phyloP scores from a whole-genome alignment of 2,329 filamentous ascomycete genomes.

The Neoscytalidium dimidiatum region DNA sequence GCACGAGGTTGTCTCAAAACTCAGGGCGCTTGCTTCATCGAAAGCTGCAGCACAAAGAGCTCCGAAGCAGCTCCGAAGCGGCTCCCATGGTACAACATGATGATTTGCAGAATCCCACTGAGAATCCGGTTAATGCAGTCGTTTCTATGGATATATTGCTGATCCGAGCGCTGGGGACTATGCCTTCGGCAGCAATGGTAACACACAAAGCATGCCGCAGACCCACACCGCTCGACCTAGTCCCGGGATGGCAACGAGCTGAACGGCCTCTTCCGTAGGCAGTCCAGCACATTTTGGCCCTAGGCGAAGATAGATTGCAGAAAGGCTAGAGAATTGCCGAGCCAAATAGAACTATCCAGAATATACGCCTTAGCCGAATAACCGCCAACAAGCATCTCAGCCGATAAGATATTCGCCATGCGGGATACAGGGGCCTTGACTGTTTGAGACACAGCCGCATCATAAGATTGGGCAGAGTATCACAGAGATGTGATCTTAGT shows the following conservation, averaged over 20 bases:
- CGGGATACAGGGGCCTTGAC: neutral
- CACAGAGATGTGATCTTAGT: neutral
- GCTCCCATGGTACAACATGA: conserved; percentile 7
- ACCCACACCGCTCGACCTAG: neutral
- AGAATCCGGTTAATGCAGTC: neutral
- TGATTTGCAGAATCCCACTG: neutral
- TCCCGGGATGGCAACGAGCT: neutral
- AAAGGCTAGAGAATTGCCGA: neutral
- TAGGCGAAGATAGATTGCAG: neutral
- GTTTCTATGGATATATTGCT: neutral
- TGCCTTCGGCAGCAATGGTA: neutral
- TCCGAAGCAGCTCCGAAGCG: neutral
- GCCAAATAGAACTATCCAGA: neutral
- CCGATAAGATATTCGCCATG: neutral
- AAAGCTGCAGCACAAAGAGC: neutral
- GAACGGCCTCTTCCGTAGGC: neutral
- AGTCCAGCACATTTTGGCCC: neutral
- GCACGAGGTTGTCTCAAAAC: neutral
- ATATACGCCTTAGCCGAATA: neutral
- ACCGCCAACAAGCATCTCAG: neutral
- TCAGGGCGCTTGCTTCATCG: neutral
- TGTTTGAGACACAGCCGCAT: neutral
- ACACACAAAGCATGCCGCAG: neutral
- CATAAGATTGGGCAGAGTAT: neutral
- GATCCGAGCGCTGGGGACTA: neutral